Evolutionary conservation across 371 early-diverging fungal species (phyloP), one percentile per base, ranked within the genome.

Genomic region (Blakeslea trispora): DNA sequence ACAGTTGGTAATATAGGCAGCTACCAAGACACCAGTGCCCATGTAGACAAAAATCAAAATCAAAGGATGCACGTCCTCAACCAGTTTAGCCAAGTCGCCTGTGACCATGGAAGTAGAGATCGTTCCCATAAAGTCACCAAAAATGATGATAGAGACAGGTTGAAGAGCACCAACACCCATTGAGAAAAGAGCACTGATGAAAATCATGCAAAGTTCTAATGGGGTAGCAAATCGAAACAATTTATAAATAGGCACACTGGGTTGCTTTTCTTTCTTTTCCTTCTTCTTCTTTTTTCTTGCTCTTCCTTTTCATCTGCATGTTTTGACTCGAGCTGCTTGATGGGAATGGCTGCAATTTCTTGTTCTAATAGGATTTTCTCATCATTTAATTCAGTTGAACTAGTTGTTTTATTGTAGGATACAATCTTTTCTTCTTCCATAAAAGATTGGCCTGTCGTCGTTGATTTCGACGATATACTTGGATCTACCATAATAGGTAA

Each of bases 31-130:
- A 24, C 59, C 75, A 13, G 75, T 75, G 40, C 79, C 79, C 66
- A 78, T 69, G 50, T 78, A 78, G 32, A 71, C 79, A 58, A 78
- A 75, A n/a, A 63, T 65, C 1, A 72, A 49, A 23, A 77, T 67
- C 9, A 71, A 24, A 34, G 62, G 66, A 14, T 62, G 57, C 1
- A 56, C 40, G 0, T 46, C 46, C 13, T 24, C 23, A 19, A 57
- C 55, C 5, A 72, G 24, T n/a, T 50, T 49, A 15, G 35, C 52
- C 15, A 50, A 45, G 35, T 64, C 40, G 1, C 43, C 46, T 19
- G 45, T 31, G 0, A 24, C 21, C 53, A 64, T 57, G 1, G 61
- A 34, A 1, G 17, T 34, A 43, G 50, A 47, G 23, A 74, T 60
- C 1, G 64, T 59, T 9, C 41, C 50, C 55, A 79, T 54, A 31